Conservation (phyloP, 352 stramenopile species). For the Peronosclerospora sorghi region DNA sequence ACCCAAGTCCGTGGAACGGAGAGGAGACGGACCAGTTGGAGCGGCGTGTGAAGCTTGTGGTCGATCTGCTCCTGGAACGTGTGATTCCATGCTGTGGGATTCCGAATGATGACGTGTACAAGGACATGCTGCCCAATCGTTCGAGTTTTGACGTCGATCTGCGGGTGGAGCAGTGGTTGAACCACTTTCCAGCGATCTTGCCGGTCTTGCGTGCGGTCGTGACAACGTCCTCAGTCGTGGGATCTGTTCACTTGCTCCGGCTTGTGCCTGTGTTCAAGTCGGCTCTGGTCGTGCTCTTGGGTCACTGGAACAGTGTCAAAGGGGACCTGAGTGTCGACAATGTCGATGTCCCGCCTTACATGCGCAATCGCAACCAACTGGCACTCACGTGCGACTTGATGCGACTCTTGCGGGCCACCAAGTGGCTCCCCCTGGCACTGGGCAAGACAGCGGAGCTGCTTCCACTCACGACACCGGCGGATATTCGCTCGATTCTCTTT, state of each 20-base stretch:
- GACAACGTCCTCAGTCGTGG: conserved; percentile 21
- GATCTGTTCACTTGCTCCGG: conserved; percentile 35
- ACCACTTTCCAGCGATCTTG: conserved; percentile 70
- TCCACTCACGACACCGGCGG: conserved; percentile 46
- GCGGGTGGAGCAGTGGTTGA: conserved; percentile 74
- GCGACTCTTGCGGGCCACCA: conserved; percentile 37
- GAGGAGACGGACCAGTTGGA: conserved; percentile 33
- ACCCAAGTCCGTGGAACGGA: background rate
- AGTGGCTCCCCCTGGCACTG: conserved; percentile 51
- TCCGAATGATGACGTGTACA: conserved; percentile 70
- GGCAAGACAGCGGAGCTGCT: conserved; percentile 46
- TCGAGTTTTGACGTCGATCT: conserved; percentile 75
- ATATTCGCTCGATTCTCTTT: conserved; percentile 71
- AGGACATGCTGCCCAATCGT: conserved; percentile 70
- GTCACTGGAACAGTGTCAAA: conserved; percentile 79
- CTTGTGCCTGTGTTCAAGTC: conserved; percentile 71
- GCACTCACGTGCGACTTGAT: conserved; percentile 54
- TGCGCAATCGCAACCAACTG: conserved; percentile 67
- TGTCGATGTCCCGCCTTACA: conserved; percentile 68
- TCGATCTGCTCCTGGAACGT: conserved; percentile 64
- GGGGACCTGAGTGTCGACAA: conserved; percentile 52
- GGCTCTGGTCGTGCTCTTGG: conserved; percentile 54
- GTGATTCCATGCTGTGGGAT: conserved; percentile 68
- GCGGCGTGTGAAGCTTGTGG: conserved; percentile 36
- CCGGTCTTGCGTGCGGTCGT: conserved; percentile 40